Conservation (phyloP, 208 protist genomes). For the Acanthamoeba sp. region DNA sequence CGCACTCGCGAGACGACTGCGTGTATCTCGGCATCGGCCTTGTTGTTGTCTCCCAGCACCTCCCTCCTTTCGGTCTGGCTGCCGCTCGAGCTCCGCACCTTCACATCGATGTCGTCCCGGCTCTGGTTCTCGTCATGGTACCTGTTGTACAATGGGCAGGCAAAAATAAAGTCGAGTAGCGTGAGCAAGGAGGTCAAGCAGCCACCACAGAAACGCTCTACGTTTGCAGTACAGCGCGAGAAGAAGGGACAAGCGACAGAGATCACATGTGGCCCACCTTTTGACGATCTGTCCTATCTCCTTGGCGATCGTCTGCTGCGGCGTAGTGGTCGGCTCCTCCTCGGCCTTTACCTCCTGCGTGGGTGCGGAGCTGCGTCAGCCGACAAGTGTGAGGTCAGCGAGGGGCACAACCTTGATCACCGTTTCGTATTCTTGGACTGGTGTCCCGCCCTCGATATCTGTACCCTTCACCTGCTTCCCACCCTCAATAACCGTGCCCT, state of each 20-base stretch:
- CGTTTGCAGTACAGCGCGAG: too few species aligned
- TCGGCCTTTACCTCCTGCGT: not conserved
- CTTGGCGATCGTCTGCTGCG: not conserved
- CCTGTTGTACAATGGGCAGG: not conserved
- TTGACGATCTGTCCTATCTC: not conserved
- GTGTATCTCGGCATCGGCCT: not conserved
- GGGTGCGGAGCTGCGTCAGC: not conserved
- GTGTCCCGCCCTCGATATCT: not conserved
- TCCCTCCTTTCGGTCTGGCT: not conserved
- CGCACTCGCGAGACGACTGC: not conserved
- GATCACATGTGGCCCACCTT: not conserved
- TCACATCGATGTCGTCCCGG: not conserved
- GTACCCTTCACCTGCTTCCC: not conserved
- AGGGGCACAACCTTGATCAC: not conserved
- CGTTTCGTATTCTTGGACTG: not conserved
- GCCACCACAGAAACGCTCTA: too few species aligned
- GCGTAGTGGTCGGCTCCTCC: too few species aligned
- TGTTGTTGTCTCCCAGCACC: not conserved
- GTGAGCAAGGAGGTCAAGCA: too few species aligned
- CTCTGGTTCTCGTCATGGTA: not conserved
- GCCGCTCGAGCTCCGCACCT: not conserved
- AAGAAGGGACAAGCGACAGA: too few species aligned
- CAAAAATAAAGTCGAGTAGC: too few species aligned
- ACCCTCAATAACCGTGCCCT: slow-evolving; percentile 18
- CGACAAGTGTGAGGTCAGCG: not conserved